Evolutionary conservation across 2,329 filamentous ascomycete genomes (phyloP).

Genomic region (Alternaria arbusti): DNA sequence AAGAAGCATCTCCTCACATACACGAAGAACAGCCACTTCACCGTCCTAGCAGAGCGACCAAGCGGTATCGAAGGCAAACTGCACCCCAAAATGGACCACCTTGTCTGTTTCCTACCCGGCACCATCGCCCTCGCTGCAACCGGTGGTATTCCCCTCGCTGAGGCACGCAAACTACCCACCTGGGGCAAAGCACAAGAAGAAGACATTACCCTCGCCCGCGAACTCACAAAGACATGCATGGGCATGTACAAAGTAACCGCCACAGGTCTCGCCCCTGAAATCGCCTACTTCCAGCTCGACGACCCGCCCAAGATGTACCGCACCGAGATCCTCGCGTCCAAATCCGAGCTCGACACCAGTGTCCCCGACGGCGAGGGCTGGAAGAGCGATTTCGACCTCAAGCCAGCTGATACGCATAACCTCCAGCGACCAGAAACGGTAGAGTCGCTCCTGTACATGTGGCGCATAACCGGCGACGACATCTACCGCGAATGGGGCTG

Average conservation of each 20-base stretch:
- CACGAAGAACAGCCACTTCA: constrained; percentile 78
- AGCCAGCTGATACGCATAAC: constrained; percentile 86
- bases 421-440: constrained; percentile 94
- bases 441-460: constrained; percentile 98
- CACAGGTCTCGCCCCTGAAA: constrained; percentile 93
- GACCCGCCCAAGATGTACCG: constrained; percentile 68
- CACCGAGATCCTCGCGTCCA: constrained; percentile 55
- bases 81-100: constrained; percentile 94
- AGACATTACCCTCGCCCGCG: constrained; percentile 84
- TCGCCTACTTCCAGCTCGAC: constrained; percentile 84
- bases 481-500: constrained; percentile 96
- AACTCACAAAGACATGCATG: constrained; percentile 97
- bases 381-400: constrained; percentile 80
- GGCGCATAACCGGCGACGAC: constrained; percentile 90
- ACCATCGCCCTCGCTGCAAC: constrained; percentile 92
- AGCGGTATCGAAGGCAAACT: constrained; percentile 70
- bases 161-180: constrained; percentile 71
- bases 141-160: constrained; percentile 73
- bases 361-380: constrained; percentile 62
- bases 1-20: constrained; percentile 94
- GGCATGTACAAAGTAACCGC: constrained; percentile 92
- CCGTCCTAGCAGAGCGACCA: constrained; percentile 88
- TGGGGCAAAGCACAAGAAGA: constrained; percentile 84
- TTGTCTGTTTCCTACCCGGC: constrained; percentile 96
- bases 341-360: constrained; percentile 40